Conservation (phyloP, 2,329 filamentous ascomycete species). For the Calycina herbarum region DNA sequence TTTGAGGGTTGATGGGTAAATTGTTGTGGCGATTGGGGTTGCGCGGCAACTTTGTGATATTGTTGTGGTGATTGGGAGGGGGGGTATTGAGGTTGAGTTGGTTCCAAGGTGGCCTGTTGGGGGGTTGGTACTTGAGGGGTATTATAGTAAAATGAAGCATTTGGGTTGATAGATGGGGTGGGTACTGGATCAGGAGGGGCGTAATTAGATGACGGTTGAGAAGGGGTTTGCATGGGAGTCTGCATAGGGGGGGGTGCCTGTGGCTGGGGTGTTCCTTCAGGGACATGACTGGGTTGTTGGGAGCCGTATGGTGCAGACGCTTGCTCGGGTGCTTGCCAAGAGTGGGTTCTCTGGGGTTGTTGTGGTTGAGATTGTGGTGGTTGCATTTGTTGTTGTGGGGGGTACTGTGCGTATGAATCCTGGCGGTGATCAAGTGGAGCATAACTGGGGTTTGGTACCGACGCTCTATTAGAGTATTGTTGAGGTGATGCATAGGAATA, state of each 20-base stretch:
- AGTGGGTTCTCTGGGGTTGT: constrained; percentile 49
- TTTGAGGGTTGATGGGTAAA: constrained; percentile 30
- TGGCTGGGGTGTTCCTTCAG: constrained; percentile 32
- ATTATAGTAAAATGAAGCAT: constrained; percentile 59
- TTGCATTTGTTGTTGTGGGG: constrained; percentile 46
- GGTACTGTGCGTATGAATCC: constrained; percentile 32
- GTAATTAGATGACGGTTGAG: constrained; percentile 39
- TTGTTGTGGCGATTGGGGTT: constrained; percentile 32
- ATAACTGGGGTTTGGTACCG: constrained; percentile 28
- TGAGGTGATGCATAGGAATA: constrained; percentile 52
- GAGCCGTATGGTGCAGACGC: constrained; percentile 26
- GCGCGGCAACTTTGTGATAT: constrained; percentile 27
- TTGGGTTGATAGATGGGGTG: constrained; percentile 50
- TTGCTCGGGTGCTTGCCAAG: constrained; percentile 46
- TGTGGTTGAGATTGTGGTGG: constrained; percentile 32
- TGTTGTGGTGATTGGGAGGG: constrained; percentile 40
- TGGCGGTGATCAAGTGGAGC: constrained; percentile 25
- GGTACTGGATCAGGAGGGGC: constrained; percentile 38
- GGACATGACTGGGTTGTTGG: constrained; percentile 29
- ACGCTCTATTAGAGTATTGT: constrained; percentile 36
- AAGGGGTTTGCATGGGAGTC: constrained; percentile 24
- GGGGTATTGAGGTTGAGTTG: constrained; percentile 40
- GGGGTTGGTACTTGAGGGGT: constrained; percentile 48
- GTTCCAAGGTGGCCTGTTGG: constrained; percentile 36
- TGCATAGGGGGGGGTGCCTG: constrained; percentile 22